Evolutionary conservation across 2,329 filamentous ascomycete species (phyloP).

Genomic region (Neoscytalidium dimidiatum): DNA sequence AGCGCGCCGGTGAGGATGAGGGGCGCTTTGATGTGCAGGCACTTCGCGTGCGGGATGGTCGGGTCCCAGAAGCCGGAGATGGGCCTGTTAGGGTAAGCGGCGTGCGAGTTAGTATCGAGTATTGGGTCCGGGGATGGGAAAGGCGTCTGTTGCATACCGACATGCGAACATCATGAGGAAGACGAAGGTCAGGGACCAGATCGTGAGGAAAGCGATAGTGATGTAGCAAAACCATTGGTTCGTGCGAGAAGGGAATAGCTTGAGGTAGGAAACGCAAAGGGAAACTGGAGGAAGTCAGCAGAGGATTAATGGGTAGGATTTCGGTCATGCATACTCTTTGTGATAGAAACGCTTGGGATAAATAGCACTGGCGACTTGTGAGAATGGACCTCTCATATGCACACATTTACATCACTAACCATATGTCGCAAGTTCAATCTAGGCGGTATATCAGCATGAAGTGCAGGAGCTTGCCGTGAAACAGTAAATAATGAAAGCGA

Average conservation of each 20-base stretch:
- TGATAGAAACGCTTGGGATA: slow-evolving; percentile 28
- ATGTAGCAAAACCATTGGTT: slow-evolving; percentile 33
- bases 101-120: background rate
- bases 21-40: slow-evolving; percentile 30
- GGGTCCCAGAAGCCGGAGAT: slow-evolving; percentile 15
- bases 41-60: slow-evolving; percentile 22
- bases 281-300: slow-evolving; percentile 14
- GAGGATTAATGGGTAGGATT: slow-evolving; percentile 11
- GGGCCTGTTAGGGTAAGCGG: background rate
- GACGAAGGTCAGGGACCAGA: slow-evolving; percentile 26
- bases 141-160: slow-evolving; percentile 25
- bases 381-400: background rate
- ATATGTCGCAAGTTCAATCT: slow-evolving; percentile 19
- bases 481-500: background rate
- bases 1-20: slow-evolving; percentile 29
- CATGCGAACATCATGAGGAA: slow-evolving; percentile 33
- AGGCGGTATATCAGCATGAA: slow-evolving; percentile 23
- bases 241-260: slow-evolving; percentile 30
- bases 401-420: background rate
- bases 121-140: background rate
- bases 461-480: slow-evolving; percentile 22
- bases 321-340: slow-evolving; percentile 27
- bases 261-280: slow-evolving; percentile 20
- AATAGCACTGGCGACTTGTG: slow-evolving; percentile 26
- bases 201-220: slow-evolving; percentile 28